Evolutionary conservation across 2,329 filamentous ascomycete species (phyloP).

Genomic region (Talaromyces sp.): DNA sequence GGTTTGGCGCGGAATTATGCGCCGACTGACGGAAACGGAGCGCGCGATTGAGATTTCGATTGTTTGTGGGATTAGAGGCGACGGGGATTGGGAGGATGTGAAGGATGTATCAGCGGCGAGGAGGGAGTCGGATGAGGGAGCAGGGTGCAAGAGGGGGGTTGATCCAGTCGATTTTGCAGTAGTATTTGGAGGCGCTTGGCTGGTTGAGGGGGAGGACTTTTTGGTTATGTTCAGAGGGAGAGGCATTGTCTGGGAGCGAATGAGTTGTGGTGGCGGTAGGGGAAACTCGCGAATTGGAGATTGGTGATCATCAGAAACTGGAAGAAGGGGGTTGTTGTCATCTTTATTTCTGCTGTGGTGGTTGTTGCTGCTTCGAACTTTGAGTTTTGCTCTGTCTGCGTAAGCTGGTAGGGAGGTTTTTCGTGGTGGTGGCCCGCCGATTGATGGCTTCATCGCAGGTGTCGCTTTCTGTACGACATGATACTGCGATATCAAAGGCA

Average conservation of each 20-base stretch:
- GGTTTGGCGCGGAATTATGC: slow-evolving; percentile 31
- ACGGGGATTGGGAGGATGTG: not conserved
- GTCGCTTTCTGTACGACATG: not conserved
- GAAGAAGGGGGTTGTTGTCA: not conserved
- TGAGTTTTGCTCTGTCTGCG: not conserved
- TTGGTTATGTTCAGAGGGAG: slow-evolving; percentile 12
- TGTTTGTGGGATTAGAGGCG: slow-evolving; percentile 15
- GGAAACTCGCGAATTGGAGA: not conserved
- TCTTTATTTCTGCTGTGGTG: not conserved
- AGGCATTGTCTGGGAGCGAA: slow-evolving; percentile 16
- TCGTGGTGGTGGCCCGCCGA: not conserved
- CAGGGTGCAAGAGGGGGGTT: not conserved
- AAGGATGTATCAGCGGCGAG: not conserved
- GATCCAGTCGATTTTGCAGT: not conserved
- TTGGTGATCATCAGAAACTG: not conserved
- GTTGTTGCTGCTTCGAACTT: not conserved
- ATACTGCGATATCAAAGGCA: slow-evolving; percentile 3
- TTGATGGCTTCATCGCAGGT: slow-evolving; percentile 3
- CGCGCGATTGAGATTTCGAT: slow-evolving; percentile 39
- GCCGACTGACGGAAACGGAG: slow-evolving; percentile 36
- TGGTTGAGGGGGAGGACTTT: not conserved
- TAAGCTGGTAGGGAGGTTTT: not conserved
- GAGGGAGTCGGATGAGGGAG: not conserved
- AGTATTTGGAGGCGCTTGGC: not conserved
- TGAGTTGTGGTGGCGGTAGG: not conserved